Conservation (phyloP, 768 basidiomycete genomes). For the Agaricus blazei region DNA sequence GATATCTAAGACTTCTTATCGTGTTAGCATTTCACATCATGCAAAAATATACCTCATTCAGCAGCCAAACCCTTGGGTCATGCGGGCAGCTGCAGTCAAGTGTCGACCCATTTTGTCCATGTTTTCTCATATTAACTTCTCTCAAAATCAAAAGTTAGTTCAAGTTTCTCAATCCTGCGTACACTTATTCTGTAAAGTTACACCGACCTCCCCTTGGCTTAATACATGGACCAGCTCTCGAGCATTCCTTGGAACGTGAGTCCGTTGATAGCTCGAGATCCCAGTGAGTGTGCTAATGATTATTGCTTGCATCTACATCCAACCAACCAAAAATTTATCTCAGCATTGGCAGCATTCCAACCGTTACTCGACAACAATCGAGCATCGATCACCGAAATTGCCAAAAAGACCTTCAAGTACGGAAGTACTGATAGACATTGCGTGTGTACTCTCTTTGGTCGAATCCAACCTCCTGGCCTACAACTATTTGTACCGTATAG, state of each 20-base stretch:
- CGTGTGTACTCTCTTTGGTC: conserved; percentile 21
- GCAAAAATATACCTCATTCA: too few species aligned
- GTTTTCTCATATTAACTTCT: background rate
- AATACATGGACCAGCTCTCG: background rate
- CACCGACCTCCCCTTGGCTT: background rate
- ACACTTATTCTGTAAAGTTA: background rate
- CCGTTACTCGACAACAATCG: conserved; percentile 46
- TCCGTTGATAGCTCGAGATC: background rate
- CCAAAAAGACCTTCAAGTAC: conserved; percentile 52
- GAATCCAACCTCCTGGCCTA: background rate
- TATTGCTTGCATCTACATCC: too few species aligned
- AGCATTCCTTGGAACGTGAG: background rate
- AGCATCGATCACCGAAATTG: conserved; percentile 39
- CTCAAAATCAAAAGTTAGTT: background rate
- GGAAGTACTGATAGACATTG: conserved; percentile 47
- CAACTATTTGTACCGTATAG: conserved; percentile 23
- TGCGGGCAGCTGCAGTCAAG: too few species aligned
- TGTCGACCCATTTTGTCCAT: too few species aligned
- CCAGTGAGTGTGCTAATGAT: background rate
- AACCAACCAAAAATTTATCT: background rate
- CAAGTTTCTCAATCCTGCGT: background rate
- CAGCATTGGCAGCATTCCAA: conserved; percentile 44
- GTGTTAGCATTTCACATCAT: too few species aligned
- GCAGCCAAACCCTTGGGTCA: too few species aligned
- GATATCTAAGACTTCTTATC: too few species aligned